These are phyloP conservation scores for Dentipellis sp. DNA, from an alignment of 768 basidiomycete genomes.

Conservation along the genomic window DNA sequence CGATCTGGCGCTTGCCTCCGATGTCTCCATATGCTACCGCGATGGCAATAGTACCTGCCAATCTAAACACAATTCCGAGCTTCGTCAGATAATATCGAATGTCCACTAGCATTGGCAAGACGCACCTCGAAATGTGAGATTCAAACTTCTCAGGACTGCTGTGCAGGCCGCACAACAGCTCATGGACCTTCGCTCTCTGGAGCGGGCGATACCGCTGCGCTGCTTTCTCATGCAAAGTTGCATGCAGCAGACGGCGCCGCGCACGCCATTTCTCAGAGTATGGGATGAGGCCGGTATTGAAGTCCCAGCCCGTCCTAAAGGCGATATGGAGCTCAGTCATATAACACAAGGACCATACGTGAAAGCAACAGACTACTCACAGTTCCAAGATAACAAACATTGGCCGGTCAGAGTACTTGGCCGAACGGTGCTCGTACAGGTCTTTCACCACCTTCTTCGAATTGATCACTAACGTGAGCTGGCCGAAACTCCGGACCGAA, in stretches of 20 bases:
- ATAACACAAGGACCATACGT: too few species aligned
- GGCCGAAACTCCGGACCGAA: too few species aligned
- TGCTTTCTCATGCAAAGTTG: neutral
- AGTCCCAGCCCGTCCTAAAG: slow-evolving; percentile 25
- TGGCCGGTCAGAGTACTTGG: too few species aligned
- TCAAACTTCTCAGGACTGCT: neutral
- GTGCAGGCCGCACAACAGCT: neutral
- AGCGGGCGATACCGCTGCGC: neutral
- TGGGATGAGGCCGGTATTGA: slow-evolving; percentile 20
- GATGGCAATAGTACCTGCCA: neutral
- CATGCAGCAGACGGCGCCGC: slow-evolving; percentile 11
- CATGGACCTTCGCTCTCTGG: neutral
- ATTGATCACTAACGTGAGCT: too few species aligned
- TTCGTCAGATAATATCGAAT: neutral
- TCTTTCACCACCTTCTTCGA: too few species aligned
- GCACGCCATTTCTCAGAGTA: slow-evolving; percentile 24
- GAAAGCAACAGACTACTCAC: too few species aligned
- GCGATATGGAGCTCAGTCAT: too few species aligned
- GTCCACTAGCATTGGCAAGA: neutral
- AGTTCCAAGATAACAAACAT: too few species aligned
- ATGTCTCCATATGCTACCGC: neutral
- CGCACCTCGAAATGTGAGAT: neutral
- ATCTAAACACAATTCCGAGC: neutral
- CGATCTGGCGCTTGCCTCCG: neutral
- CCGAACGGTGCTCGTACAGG: too few species aligned